These are phyloP conservation scores for Diatrype stigma DNA, from an alignment of 2,329 filamentous ascomycete species.

Conservation along the genomic window DNA sequence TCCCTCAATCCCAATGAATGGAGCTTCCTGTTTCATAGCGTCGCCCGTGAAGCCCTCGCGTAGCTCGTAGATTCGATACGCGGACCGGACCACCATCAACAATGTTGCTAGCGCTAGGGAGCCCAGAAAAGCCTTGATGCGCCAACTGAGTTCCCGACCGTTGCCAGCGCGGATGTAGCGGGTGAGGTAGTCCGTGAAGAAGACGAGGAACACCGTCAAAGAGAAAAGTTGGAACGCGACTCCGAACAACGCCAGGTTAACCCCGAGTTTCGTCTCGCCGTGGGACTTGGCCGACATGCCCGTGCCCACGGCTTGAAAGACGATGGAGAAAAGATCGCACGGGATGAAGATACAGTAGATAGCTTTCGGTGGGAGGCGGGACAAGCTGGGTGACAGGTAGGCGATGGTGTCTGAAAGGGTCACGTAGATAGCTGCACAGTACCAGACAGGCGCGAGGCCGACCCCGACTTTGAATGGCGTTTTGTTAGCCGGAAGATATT, in stretches of 20 bases:
- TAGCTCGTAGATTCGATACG: constrained; percentile 57
- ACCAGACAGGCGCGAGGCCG: constrained; percentile 51
- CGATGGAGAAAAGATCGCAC: constrained; percentile 39
- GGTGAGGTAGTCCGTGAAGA: constrained; percentile 41
- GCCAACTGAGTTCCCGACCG: constrained; percentile 5
- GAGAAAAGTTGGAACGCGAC: constrained; percentile 56
- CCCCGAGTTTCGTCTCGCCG: constrained; percentile 41
- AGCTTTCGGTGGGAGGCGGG: constrained; percentile 23
- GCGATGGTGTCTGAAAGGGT: constrained; percentile 38
- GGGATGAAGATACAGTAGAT: constrained; percentile 30
- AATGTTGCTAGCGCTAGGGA: constrained; percentile 48
- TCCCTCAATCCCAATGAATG: constrained; percentile 47
- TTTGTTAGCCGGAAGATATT: background rate
- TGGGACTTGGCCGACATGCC: constrained; percentile 38
- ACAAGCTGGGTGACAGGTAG: constrained; percentile 20
- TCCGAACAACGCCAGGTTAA: constrained; percentile 48
- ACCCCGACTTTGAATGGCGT: constrained; percentile 44
- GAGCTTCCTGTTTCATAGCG: constrained; percentile 42
- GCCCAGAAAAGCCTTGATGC: constrained; percentile 47
- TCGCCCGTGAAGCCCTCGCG: constrained; percentile 50
- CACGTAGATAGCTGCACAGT: constrained; percentile 63
- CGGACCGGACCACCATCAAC: constrained; percentile 52
- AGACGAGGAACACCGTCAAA: constrained; percentile 46
- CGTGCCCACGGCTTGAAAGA: constrained; percentile 39
- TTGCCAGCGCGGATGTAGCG: constrained; percentile 17